phyloP scores from a whole-genome alignment of 2,329 filamentous ascomycete species.

The Paradendryphiella salina region DNA sequence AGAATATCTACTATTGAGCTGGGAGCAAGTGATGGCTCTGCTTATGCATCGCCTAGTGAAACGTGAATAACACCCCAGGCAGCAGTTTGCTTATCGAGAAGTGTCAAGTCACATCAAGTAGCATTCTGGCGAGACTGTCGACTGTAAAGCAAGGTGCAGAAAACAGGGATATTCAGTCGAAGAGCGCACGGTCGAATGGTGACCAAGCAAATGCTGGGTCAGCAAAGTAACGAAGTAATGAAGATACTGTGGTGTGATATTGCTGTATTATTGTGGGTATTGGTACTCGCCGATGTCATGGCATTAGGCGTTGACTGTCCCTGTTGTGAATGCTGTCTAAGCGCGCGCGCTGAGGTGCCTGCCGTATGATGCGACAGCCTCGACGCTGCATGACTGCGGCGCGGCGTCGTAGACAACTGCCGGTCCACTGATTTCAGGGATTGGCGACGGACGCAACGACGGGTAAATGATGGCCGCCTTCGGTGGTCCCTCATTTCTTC shows the following conservation, averaged over 20 bases:
- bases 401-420: not conserved
- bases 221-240: not conserved
- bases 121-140: not conserved
- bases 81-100: not conserved
- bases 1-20: not conserved
- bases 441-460: not conserved
- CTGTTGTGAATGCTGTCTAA: not conserved
- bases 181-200: not conserved
- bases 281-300: not conserved
- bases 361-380: not conserved
- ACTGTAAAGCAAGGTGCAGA: not conserved
- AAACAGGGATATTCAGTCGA: not conserved
- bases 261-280: not conserved
- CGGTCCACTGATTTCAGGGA: not conserved
- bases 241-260: not conserved
- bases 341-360: slow-evolving; percentile 2
- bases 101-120: not conserved
- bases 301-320: not conserved
- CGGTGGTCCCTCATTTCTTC: slow-evolving; percentile 38
- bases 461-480: not conserved
- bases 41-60: not conserved
- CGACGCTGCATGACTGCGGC: slow-evolving; percentile 1
- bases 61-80: not conserved
- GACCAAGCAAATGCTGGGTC: not conserved
- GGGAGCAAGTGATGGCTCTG: not conserved